Percentiles rank a stretch among this genome's conserved stretches.
Evolutionary conservation across 805 yeast genomes (phyloP).

Genomic region (Yamadazyma endophytica): DNA sequence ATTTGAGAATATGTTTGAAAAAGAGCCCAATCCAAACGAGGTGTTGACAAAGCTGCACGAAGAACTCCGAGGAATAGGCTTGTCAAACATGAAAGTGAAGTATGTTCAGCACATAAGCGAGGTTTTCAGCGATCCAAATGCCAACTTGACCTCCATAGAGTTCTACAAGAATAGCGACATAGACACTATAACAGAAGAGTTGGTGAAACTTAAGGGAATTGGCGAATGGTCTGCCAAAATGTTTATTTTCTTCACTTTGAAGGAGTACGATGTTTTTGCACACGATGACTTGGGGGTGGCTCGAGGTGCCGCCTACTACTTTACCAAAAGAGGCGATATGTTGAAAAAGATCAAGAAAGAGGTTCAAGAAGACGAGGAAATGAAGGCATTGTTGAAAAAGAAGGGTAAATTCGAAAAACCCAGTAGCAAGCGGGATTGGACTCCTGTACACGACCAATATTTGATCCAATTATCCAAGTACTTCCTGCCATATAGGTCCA

Average conservation of each 20-base stretch:
- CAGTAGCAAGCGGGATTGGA: slow-evolving; percentile 56
- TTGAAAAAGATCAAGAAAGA: slow-evolving; percentile 38
- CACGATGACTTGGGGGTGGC: slow-evolving; percentile 81
- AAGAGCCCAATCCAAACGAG: slow-evolving; percentile 48
- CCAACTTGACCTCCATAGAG: slow-evolving; percentile 25
- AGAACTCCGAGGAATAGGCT: slow-evolving; percentile 57
- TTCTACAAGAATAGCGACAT: slow-evolving; percentile 36
- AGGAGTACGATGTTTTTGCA: slow-evolving; percentile 67
- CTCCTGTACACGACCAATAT: slow-evolving; percentile 56
- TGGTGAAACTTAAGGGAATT: slow-evolving; percentile 61
- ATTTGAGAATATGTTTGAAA: slow-evolving; percentile 32
- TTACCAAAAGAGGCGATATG: slow-evolving; percentile 50
- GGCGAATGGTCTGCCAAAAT: slow-evolving; percentile 88
- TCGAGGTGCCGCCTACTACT: slow-evolving; percentile 68
- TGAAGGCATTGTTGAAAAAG: slow-evolving; percentile 24
- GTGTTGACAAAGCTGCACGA: slow-evolving; percentile 42
- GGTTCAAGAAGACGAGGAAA: slow-evolving; percentile 28
- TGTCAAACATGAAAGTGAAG: slow-evolving; percentile 63
- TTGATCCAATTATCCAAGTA: slow-evolving; percentile 51
- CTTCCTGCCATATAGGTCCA: slow-evolving; percentile 64
- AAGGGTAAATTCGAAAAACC: slow-evolving; percentile 36
- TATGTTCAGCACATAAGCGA: slow-evolving; percentile 56
- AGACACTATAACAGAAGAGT: slow-evolving; percentile 44
- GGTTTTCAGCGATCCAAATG: slow-evolving; percentile 41
- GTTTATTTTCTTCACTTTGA: slow-evolving; percentile 72